These are phyloP conservation scores for Auriscalpium microsporum DNA, from an alignment of 768 basidiomycete species.

Conservation along the genomic window DNA sequence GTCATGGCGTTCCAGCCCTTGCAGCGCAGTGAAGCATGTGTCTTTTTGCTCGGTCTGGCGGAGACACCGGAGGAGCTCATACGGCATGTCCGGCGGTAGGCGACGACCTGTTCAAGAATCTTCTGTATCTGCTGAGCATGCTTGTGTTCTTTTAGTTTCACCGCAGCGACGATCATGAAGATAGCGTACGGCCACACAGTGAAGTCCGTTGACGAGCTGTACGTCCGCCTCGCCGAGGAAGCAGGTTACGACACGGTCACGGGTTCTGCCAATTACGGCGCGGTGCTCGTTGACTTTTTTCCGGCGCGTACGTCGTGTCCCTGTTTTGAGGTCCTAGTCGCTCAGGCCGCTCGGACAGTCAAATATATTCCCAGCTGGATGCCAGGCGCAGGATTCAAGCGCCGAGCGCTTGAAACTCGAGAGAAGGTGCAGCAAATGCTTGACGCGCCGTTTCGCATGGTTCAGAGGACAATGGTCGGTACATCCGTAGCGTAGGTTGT, in stretches of 20 bases:
- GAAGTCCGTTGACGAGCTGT: constrained; percentile 21
- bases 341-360: neutral
- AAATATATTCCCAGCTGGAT: constrained; percentile 14
- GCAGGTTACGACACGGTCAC: constrained; percentile 16
- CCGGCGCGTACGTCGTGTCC: constrained; percentile 21
- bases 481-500: neutral
- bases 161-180: constrained; percentile 23
- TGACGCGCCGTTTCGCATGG: constrained; percentile 14
- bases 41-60: constrained; percentile 20
- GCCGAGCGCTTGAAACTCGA: constrained; percentile 12
- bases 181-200: constrained; percentile 26
- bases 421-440: constrained; percentile 13
- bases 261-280: constrained; percentile 17
- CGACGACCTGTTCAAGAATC: neutral
- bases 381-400: constrained; percentile 17
- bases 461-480: constrained; percentile 8
- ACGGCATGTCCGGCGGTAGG: constrained; percentile 20
- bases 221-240: constrained; percentile 21
- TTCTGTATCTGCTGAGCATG: neutral
- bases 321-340: neutral
- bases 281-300: constrained; percentile 28
- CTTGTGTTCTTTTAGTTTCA: constrained; percentile 16
- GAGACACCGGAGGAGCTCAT: constrained; percentile 20
- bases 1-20: constrained; percentile 15
- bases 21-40: constrained; percentile 20